Evolutionary conservation across 176 grass and related monocot genomes (phyloP).

Genomic region (Eragrostis nindensis): DNA sequence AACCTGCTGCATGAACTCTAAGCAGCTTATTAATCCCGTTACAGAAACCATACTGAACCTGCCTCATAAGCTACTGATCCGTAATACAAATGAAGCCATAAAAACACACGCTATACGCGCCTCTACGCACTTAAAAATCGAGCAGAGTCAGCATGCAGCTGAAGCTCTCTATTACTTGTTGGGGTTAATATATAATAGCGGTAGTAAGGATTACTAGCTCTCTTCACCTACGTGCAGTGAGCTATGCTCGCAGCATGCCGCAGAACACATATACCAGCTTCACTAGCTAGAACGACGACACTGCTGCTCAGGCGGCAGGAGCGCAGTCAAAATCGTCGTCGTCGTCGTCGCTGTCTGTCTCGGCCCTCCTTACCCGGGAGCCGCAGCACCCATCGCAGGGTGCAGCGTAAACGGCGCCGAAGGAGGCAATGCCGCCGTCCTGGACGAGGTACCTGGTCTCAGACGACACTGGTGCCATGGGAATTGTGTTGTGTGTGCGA

Average conservation of each 20-base stretch:
- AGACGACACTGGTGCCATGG: conserved; percentile 44
- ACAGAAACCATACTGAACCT: conserved; percentile 19
- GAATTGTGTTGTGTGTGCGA: background rate
- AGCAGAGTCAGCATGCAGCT: background rate
- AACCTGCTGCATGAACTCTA: conserved; percentile 11
- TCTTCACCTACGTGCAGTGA: background rate
- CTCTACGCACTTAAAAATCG: background rate
- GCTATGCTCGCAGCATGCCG: background rate
- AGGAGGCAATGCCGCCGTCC: conserved; percentile 48
- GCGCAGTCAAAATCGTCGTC: conserved; percentile 72
- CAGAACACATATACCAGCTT: background rate
- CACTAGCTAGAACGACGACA: background rate
- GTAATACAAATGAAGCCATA: background rate
- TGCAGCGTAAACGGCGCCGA: conserved; percentile 28
- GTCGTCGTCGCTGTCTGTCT: conserved; percentile 56
- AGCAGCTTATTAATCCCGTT: conserved; percentile 4
- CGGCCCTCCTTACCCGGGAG: conserved; percentile 37
- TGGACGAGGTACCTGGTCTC: conserved; percentile 24
- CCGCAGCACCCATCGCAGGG: conserved; percentile 4
- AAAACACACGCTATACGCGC: background rate
- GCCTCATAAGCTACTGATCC: background rate
- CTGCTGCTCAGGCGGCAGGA: conserved; percentile 59
- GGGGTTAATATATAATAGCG: no score
- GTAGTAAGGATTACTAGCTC: background rate
- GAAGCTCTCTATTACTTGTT: background rate